phyloP scores from a whole-genome alignment of 1,284 basidiomycete genomes.

The Ustilago curta region DNA sequence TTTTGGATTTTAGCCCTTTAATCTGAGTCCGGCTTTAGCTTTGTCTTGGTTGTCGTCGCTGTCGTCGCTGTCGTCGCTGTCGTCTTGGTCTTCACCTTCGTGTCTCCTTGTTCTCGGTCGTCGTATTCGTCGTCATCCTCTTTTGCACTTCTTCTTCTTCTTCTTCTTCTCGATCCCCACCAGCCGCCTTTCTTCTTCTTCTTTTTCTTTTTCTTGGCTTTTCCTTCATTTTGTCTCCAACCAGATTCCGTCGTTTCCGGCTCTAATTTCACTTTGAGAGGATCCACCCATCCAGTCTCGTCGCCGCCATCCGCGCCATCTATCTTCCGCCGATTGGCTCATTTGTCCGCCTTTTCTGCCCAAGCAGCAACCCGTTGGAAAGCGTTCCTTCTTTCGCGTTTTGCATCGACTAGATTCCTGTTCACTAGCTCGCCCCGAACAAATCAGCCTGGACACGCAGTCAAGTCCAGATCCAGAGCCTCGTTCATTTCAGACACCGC shows the following conservation, averaged over 20 bases:
- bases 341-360: not conserved
- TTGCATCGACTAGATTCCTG: not conserved
- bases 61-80: not conserved
- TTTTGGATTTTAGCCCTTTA: too few species aligned
- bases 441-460: too few species aligned
- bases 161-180: not conserved
- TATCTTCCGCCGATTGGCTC: not conserved
- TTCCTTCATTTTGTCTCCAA: slow-evolving; percentile 1
- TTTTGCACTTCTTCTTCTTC: too few species aligned
- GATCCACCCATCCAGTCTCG: not conserved
- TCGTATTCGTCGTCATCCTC: not conserved
- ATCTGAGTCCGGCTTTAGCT: not conserved
- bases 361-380: not conserved
- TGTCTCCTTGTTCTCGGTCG: not conserved
- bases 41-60: not conserved
- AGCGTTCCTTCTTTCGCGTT: not conserved
- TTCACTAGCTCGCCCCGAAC: not conserved
- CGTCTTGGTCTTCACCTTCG: not conserved
- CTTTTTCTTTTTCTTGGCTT: not conserved
- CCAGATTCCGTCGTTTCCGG: not conserved
- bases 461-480: too few species aligned
- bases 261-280: not conserved
- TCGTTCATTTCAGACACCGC: too few species aligned
- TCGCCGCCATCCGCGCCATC: too few species aligned
- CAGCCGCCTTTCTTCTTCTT: not conserved